phyloP scores from a whole-genome alignment of 1,284 basidiomycete genomes.

The Schizophyllum commune region DNA sequence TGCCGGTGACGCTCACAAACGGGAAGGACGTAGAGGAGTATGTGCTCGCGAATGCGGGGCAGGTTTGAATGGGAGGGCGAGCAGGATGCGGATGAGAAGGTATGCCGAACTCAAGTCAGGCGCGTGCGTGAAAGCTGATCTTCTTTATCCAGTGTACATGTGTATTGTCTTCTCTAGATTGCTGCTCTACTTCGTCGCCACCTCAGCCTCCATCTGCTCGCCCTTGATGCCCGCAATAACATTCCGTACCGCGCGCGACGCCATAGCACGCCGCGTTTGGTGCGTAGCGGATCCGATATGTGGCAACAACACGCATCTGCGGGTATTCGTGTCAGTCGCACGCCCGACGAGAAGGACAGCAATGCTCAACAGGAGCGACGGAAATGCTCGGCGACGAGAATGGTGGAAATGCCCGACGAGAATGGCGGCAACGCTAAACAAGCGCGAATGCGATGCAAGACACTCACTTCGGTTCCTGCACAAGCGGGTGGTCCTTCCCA shows the following conservation, averaged over 20 bases:
- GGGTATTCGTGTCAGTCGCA: neutral
- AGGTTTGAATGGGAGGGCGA: neutral
- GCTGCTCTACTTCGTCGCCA: conserved; percentile 14
- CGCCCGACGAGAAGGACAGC: neutral
- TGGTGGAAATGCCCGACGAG: neutral
- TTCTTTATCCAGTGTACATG: neutral
- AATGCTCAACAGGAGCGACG: neutral
- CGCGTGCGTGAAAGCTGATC: neutral
- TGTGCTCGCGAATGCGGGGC: neutral
- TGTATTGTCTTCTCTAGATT: neutral
- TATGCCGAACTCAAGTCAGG: neutral
- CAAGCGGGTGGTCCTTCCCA: conserved; percentile 65
- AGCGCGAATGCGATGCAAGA: neutral
- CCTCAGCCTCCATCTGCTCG: conserved; percentile 46
- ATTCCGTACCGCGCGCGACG: conserved; percentile 62
- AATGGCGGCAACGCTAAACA: neutral
- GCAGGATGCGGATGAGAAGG: neutral
- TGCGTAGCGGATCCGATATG: conserved; percentile 88
- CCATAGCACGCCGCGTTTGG: conserved; percentile 83
- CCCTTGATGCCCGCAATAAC: conserved; percentile 47
- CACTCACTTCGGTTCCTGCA: conserved; percentile 64
- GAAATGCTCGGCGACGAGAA: neutral
- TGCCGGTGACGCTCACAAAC: neutral
- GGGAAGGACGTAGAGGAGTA: neutral
- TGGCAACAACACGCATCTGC: conserved; percentile 46